Evolutionary conservation across 225 moss, liverwort and hornwort species (phyloP).

Genomic region (Straminergon stramineum): DNA sequence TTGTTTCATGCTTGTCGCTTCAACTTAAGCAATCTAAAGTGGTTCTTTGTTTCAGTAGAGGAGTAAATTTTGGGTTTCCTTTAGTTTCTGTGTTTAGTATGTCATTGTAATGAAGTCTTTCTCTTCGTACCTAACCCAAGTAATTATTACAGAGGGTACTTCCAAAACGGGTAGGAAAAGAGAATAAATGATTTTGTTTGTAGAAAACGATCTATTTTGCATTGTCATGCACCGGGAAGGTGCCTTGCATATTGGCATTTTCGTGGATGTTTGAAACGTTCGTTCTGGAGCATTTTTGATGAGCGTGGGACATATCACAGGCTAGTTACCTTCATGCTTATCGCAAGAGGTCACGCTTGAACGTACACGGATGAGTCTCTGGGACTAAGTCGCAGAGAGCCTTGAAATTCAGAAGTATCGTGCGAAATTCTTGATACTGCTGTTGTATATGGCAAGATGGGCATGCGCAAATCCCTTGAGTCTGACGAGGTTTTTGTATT

Average conservation of each 20-base stretch:
- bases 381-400: neutral
- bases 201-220: neutral
- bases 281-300: neutral
- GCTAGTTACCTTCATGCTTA: neutral
- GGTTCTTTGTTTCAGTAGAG: neutral
- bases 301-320: neutral
- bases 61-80: neutral
- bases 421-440: neutral
- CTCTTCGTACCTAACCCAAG: neutral
- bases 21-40: neutral
- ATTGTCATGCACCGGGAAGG: neutral
- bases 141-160: neutral
- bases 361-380: neutral
- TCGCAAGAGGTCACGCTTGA: neutral
- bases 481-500: neutral
- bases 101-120: neutral
- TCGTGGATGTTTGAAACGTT: neutral
- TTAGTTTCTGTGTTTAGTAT: neutral
- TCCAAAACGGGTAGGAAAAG: neutral
- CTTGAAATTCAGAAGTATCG: neutral
- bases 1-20: neutral
- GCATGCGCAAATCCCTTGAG: neutral
- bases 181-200: neutral
- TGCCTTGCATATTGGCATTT: neutral
- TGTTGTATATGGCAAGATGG: neutral